Base-by-base conservation (phyloP, 176 grass and related monocot species). In the Otatea glauca region DNA sequence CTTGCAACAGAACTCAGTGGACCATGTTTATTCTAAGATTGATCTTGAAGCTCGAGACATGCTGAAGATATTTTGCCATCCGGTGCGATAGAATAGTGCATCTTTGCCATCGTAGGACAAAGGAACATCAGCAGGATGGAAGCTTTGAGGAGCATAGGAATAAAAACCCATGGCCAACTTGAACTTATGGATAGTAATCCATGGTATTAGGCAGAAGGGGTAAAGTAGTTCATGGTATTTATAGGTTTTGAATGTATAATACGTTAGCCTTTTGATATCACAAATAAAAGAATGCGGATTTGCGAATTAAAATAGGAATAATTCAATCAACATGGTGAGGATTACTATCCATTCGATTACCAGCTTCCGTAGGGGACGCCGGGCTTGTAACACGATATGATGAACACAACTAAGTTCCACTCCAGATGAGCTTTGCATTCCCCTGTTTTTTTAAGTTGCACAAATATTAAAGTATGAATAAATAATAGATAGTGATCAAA, bases 11-110 rank as follows among this genome's bases (percentile, higher is more conserved):
- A 39, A 38, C 9, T 7, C 0, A 44, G 59, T 79, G 81, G 58
- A 48, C 49, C 18, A 9, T 50, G 50, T 72, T 27, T 43, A 12
- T 44, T 6, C 81, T 74, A 44, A 56, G 75, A 79, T 71, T 43
- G 70, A 51, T 42, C 14, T 16, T 41, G 62, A 48, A 51, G 70
- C 3, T n/a, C 60, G 49, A 58, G 76, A 76, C 74, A 83, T 81
- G 43, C 4, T 2, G 23, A 51, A 77, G 88, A 90, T 82, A 77
- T 82, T 90, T 90, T 43, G 29, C 41, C 27, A 56, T 27, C 9
- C 5, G 49, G 7, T 9, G 18, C 4, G 0, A 54, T 42, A 63
- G 53, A 60, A 60, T 25, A 11, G 4, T 24, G 15, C 37, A 29
- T 49, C 34, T 75, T 17, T 16, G 70, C 58, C 49, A 62, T 29